Percentiles rank a stretch among this genome's conserved stretches.
Evolutionary conservation across 1,284 basidiomycete genomes (phyloP).

Genomic region (Cryptococcus hybrid): DNA sequence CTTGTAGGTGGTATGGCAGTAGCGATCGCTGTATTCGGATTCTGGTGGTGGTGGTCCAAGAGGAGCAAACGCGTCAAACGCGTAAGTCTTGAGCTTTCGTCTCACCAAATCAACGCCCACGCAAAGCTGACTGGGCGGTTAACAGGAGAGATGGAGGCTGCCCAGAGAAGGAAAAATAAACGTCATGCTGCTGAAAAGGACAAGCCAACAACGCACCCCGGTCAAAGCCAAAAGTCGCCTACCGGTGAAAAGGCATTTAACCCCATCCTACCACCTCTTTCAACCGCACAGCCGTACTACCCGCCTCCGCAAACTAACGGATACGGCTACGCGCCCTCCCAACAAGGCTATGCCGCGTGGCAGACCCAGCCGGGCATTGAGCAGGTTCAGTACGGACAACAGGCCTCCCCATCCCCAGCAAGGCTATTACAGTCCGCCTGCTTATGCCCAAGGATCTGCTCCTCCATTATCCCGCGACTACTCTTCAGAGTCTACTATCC

Average conservation of each 20-base stretch:
- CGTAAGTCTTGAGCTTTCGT: slow-evolving; percentile 15
- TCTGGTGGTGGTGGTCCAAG: slow-evolving; percentile 25
- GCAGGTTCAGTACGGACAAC: neutral
- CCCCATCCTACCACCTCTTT: slow-evolving; percentile 20
- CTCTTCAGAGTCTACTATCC: neutral
- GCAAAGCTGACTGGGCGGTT: neutral
- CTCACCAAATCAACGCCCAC: neutral
- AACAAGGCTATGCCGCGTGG: slow-evolving; percentile 1
- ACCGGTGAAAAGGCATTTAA: slow-evolving; percentile 20
- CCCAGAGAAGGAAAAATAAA: slow-evolving; percentile 24
- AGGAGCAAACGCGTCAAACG: slow-evolving; percentile 17
- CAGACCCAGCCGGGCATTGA: slow-evolving; percentile 13
- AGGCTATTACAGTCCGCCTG: neutral
- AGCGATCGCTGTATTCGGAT: slow-evolving; percentile 20
- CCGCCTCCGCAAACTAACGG: neutral
- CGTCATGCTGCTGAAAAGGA: slow-evolving; percentile 15
- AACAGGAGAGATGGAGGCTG: slow-evolving; percentile 6
- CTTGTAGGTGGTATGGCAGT: slow-evolving; percentile 34
- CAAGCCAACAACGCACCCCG: slow-evolving; percentile 14
- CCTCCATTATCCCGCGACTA: no score
- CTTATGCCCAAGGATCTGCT: no score
- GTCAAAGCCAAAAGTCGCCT: slow-evolving; percentile 17
- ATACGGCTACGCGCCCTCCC: neutral
- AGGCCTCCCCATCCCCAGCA: no score
- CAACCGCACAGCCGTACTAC: neutral